These are phyloP conservation scores for Lophiostoma macrostomum DNA, from an alignment of 495 filamentous ascomycete species.

Conservation along the genomic window DNA sequence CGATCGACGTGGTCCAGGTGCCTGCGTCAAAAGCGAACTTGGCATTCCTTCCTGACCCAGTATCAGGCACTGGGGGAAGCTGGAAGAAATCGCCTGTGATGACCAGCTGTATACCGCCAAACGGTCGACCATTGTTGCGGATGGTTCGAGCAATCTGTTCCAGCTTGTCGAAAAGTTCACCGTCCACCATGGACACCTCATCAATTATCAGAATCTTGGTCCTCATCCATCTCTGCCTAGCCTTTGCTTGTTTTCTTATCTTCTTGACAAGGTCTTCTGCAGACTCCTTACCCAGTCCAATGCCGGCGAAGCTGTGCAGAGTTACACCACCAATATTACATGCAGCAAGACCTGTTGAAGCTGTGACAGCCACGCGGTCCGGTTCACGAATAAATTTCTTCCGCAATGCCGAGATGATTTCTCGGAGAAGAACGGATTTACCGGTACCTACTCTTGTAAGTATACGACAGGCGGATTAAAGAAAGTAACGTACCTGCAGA, in stretches of 20 bases:
- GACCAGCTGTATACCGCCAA: slow-evolving; percentile 93
- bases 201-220: slow-evolving; percentile 87
- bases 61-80: slow-evolving; percentile 86
- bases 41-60: slow-evolving; percentile 60
- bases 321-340: slow-evolving; percentile 97
- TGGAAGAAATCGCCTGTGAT: slow-evolving; percentile 99
- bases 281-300: slow-evolving; percentile 89
- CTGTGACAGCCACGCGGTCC: slow-evolving; percentile 85
- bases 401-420: slow-evolving; percentile 78
- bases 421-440: slow-evolving; percentile 91
- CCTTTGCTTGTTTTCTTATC: slow-evolving; percentile 84
- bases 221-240: slow-evolving; percentile 79
- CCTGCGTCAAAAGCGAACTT: slow-evolving; percentile 92
- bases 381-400: slow-evolving; percentile 69
- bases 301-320: slow-evolving; percentile 92
- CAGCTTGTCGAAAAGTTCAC: slow-evolving; percentile 93
- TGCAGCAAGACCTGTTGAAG: slow-evolving; percentile 91
- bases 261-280: slow-evolving; percentile 82
- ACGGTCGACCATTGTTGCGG: slow-evolving; percentile 84
- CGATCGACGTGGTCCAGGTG: slow-evolving; percentile 86
- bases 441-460: slow-evolving; percentile 55
- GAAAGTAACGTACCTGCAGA: slow-evolving; percentile 64
- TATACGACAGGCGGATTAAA: neutral
- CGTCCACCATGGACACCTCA: slow-evolving; percentile 98
- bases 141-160: slow-evolving; percentile 78